Conservation (phyloP, 2,329 filamentous ascomycete genomes). For the Epichloe brachyelytri region DNA sequence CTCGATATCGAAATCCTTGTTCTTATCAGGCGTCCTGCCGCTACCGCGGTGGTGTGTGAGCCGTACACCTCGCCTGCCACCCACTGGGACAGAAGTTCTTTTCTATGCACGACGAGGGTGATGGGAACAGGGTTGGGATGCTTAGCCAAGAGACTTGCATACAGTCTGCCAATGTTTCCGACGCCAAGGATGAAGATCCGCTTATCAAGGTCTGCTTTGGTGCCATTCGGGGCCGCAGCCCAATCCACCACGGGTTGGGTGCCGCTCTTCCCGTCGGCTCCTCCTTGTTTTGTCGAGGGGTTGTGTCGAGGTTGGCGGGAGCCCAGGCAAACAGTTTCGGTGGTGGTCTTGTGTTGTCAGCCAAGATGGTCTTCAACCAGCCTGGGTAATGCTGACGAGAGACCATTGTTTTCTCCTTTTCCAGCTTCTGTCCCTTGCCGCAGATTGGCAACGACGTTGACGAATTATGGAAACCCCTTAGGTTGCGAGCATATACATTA, state of each 20-base stretch:
- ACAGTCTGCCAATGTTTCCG: constrained; percentile 69
- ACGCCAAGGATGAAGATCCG: constrained; percentile 67
- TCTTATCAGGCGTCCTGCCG: constrained; percentile 15
- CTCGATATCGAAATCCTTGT: constrained; percentile 34
- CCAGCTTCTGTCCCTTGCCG: background rate
- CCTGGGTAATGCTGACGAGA: constrained; percentile 4
- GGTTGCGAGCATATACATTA: no score
- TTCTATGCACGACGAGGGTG: constrained; percentile 65
- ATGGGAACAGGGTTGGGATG: constrained; percentile 53
- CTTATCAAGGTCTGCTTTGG: constrained; percentile 12
- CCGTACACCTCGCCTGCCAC: constrained; percentile 26
- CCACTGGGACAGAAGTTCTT: constrained; percentile 37
- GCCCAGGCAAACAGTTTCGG: constrained; percentile 26
- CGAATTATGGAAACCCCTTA: no score
- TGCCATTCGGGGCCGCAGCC: background rate
- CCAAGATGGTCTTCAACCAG: constrained; percentile 22
- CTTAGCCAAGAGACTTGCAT: constrained; percentile 58
- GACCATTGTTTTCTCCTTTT: background rate
- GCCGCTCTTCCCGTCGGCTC: background rate
- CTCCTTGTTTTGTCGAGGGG: background rate
- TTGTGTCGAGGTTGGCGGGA: constrained; percentile 15
- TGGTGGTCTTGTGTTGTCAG: constrained; percentile 11
- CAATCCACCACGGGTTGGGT: background rate
- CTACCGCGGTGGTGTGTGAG: constrained; percentile 20
- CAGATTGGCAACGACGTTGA: no score